A percentile compares a stretch with the other conserved stretches of the same genome.
Evolutionary conservation across 441 rosid genomes (phyloP).

Genomic region (Melastoma candidum): DNA sequence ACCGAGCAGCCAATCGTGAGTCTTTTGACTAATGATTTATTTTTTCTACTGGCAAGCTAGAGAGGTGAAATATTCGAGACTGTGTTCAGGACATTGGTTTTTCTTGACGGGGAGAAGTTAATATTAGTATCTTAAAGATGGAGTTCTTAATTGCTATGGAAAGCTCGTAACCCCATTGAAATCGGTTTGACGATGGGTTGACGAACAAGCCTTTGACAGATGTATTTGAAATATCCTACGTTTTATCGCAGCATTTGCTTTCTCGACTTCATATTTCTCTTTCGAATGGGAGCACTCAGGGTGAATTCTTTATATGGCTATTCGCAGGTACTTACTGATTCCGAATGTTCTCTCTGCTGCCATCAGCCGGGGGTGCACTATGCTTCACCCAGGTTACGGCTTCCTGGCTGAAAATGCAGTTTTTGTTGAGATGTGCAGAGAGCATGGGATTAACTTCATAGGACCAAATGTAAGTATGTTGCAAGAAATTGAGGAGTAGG

Average conservation of each 20-base stretch:
- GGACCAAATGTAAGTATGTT: slow-evolving; percentile 74
- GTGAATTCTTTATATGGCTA: slow-evolving; percentile 1
- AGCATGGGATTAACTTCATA: slow-evolving; percentile 86
- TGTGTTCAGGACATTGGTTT: no score
- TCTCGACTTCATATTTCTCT: no score
- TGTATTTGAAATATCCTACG: not conserved
- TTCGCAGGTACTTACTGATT: slow-evolving; percentile 61
- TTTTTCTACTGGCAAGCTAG: not conserved
- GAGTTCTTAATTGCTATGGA: no score
- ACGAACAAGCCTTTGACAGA: no score
- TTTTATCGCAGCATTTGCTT: no score
- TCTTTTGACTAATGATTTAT: not conserved
- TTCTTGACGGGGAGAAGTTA: no score
- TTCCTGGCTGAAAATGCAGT: slow-evolving; percentile 92
- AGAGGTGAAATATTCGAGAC: no score
- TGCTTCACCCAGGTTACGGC: slow-evolving; percentile 99
- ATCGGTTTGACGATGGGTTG: no score
- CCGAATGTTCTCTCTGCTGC: slow-evolving; percentile 95
- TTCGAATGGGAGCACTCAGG: no score
- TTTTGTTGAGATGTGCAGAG: slow-evolving; percentile 94
- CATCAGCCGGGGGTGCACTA: slow-evolving; percentile 74
- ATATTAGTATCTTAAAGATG: no score
- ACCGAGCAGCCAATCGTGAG: slow-evolving; percentile 93
- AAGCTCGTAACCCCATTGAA: no score
- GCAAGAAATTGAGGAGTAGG: no score